Base-by-base conservation (phyloP, 495 filamentous ascomycete species). In the Podospora didyma region DNA sequence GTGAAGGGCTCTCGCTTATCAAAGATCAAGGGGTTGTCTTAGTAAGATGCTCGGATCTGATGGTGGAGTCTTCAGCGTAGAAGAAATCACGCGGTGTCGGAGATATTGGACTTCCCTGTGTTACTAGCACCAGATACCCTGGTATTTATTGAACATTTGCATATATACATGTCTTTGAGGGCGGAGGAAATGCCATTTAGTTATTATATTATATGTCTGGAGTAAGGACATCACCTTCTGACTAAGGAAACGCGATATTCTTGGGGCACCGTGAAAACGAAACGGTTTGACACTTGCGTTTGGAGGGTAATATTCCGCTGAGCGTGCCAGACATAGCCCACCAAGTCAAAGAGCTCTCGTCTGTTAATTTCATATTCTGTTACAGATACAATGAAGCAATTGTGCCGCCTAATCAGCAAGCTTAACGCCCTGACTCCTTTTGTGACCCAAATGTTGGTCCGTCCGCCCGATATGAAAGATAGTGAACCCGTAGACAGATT, bases 1-100 rank as follows among this genome's bases (percentile, higher is more conserved):
- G 75, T 79, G 16, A 79, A 78, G 57, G 73, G 73, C 28, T 69
- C 70, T 17, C 61, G 74, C 45, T 35, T 75, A 26, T 53, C 59
- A 16, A 65, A 65, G 52, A 67, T 61, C n/a, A 67, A 65, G 28
- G 53, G 53, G 39, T 57, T 61, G 24, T 23, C 24, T 44, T 63
- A 54, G 49, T 19, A 10, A 20, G 1, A 14, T 19, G 9, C 26
- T 9, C 26, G n/a, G 23, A 24, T 17, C 46, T 24, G 7, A 9
- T 21, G 23, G 7, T 14, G 26, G 5, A 4, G 24, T 19, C 17
- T 31, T 12, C 12, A 14, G 16, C 23, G n/a, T 49, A 42, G 12
- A 1, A 7, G 7, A 42, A 42, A 42, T 12, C 39, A 16, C 5
- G 39, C 12, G 39, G 6, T 42, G 10, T 4, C 3, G 39, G n/a